Evolutionary conservation across 164 flowering plant genomes (phyloP), one percentile per base, ranked within the genome.

Genomic region (Warburgia ugandensis): DNA sequence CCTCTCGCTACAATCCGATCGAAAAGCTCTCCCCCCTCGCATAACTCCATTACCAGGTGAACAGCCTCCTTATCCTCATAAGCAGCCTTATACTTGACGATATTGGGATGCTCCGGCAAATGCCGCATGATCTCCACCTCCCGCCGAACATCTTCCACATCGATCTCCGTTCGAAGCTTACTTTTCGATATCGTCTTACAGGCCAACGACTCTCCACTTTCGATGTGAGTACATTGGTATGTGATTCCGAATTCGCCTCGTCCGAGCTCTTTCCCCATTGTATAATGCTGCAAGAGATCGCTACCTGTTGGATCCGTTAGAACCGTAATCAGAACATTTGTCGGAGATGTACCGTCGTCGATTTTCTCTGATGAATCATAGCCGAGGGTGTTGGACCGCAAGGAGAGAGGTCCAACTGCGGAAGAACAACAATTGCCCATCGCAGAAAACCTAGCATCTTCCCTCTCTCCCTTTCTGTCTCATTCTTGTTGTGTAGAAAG

Each of bases 221-320:
- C 64, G 2, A 54, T 8, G 29, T 81, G 74, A 5, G 54, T 32
- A 30, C 88, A 81, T 16, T 61, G 63, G 48, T 73, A 52, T 7
- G 94, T 84, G 11, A 87, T 49, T 23, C 96, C 94, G 16, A 87
- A 84, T 46, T 87, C 96, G 0, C 94, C 96, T 9, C 94, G 63
- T 16, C 94, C 96, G 1, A 87, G 63, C 66, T 87, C 96, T 45
- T 61, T 74, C 16, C 78, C 89, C 6, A 81, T 20, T 29, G 21
- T 29, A 48, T 77, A 81, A 19, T 54, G 57, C 20, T 53, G 30
- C 22, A 16, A 36, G 4, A 81, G 55, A 60, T 74, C 63, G 12
- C 41, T 41, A 1, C 73, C 74, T 5, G 36, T 26, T 0, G 79
- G 68, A 17, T 70, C 32, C 1, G 23, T 40, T 11, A 80, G 52